Percentiles rank a stretch among this genome's conserved stretches.
phyloP scores from a whole-genome alignment of 306 rosid genomes.

The Pterocarpus macrocarpus region DNA sequence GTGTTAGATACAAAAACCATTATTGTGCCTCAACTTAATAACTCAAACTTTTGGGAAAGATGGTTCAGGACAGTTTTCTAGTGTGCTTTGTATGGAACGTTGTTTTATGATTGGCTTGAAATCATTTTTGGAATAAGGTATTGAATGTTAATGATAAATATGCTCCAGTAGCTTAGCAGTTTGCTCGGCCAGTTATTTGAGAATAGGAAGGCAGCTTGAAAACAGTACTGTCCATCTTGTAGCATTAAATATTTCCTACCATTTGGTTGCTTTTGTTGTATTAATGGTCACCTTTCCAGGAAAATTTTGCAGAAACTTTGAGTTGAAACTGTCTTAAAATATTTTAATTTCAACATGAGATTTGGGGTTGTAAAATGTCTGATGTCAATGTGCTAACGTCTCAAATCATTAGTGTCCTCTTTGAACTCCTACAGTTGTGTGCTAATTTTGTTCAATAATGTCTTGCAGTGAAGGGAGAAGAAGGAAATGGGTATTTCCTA shows the following conservation, averaged over 20 bases:
- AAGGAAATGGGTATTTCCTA: slow-evolving; percentile 91
- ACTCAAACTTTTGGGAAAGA: too few relatives aligned
- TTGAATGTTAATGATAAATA: slow-evolving; percentile 27
- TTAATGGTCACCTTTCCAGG: too few relatives aligned
- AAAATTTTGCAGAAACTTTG: neutral
- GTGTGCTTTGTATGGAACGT: slow-evolving; percentile 7
- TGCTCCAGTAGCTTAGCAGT: neutral
- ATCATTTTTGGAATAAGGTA: slow-evolving; percentile 16
- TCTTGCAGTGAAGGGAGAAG: slow-evolving; percentile 94
- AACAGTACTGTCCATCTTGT: too few relatives aligned
- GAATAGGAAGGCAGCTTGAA: slow-evolving; percentile 21
- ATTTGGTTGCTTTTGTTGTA: too few relatives aligned
- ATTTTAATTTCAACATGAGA: slow-evolving; percentile 27
- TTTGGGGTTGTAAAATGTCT: slow-evolving; percentile 27
- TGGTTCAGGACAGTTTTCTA: neutral
- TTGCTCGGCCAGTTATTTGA: slow-evolving; percentile 17
- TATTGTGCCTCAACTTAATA: too few relatives aligned
- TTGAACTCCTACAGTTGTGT: slow-evolving; percentile 27
- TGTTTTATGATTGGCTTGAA: slow-evolving; percentile 31
- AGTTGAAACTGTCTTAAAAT: neutral
- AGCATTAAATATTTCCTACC: too few relatives aligned
- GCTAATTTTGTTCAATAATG: slow-evolving; percentile 47
- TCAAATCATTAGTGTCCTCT: slow-evolving; percentile 27
- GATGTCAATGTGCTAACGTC: slow-evolving; percentile 17
- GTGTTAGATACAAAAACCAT: too few relatives aligned